Conservation (phyloP, 2,329 filamentous ascomycete species). For the Cladosporium cucumerinum region DNA sequence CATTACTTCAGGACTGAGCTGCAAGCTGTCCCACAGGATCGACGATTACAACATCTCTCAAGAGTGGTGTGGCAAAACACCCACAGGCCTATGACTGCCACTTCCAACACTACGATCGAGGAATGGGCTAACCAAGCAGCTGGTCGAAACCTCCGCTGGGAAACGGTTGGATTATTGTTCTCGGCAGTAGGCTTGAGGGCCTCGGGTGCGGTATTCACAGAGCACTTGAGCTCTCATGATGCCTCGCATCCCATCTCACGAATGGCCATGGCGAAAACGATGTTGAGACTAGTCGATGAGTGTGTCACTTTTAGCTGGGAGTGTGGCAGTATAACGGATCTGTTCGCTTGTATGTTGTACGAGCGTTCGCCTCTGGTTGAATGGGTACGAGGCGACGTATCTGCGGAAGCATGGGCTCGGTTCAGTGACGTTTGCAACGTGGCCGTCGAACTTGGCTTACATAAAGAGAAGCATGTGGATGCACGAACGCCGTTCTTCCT, state of each 20-base stretch:
- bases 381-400: slow-evolving; percentile 30
- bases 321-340: slow-evolving; percentile 33
- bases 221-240: slow-evolving; percentile 27
- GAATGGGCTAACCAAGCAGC: slow-evolving; percentile 23
- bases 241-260: slow-evolving; percentile 47
- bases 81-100: slow-evolving; percentile 36
- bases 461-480: slow-evolving; percentile 33
- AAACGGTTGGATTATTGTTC: slow-evolving; percentile 41
- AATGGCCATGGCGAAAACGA: slow-evolving; percentile 48
- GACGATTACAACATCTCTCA: not conserved
- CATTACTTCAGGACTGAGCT: not conserved
- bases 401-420: slow-evolving; percentile 34
- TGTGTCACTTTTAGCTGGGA: slow-evolving; percentile 35
- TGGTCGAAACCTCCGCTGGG: slow-evolving; percentile 42
- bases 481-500: slow-evolving; percentile 35
- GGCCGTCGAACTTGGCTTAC: slow-evolving; percentile 34
- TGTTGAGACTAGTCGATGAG: slow-evolving; percentile 31
- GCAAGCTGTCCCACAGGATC: not conserved
- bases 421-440: slow-evolving; percentile 34
- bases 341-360: slow-evolving; percentile 33
- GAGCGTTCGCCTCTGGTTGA: slow-evolving; percentile 33
- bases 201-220: slow-evolving; percentile 31
- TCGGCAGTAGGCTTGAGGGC: slow-evolving; percentile 38
- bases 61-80: slow-evolving; percentile 42
- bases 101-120: slow-evolving; percentile 37